These are phyloP conservation scores for Stachybotrys chlorohalonatus DNA, from an alignment of 2,329 filamentous ascomycete genomes.

Conservation along the genomic window DNA sequence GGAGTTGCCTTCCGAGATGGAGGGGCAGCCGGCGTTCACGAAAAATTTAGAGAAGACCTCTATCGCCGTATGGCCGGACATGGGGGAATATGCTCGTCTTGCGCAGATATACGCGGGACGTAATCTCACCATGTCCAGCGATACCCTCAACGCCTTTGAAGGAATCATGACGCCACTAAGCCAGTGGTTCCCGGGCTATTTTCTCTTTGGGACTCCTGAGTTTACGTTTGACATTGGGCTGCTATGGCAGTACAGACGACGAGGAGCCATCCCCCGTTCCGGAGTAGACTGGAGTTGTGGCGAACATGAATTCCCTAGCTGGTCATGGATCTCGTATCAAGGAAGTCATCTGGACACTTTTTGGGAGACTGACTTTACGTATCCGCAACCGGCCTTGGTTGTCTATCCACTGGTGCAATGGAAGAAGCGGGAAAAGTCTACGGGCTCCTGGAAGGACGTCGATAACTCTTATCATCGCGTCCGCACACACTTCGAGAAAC, in stretches of 20 bases:
- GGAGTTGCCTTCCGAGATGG: conserved; percentile 1
- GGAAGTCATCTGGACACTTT: conserved; percentile 1
- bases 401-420: conserved; percentile 1
- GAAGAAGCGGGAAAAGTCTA: conserved; percentile 3
- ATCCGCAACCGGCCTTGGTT: background rate
- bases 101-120: conserved; percentile 2
- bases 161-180: conserved; percentile 4
- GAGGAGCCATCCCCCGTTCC: conserved; percentile 2
- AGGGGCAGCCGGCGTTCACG: background rate
- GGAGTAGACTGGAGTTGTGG: background rate
- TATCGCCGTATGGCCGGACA: conserved; percentile 1
- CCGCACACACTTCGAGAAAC: conserved; percentile 2
- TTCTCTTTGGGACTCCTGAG: conserved; percentile 2
- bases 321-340: conserved; percentile 5
- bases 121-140: conserved; percentile 1
- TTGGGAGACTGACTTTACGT: conserved; percentile 2
- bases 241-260: conserved; percentile 2
- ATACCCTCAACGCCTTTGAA: conserved; percentile 4
- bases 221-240: conserved; percentile 3
- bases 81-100: conserved; percentile 1
- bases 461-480: conserved; percentile 5
- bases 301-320: conserved; percentile 1
- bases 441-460: conserved; percentile 1
- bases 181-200: background rate
- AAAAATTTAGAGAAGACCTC: background rate